Evolutionary conservation across 345 rosid species (phyloP), one percentile per base, ranked within the genome.

Genomic region (Eucalyptus globulus): DNA sequence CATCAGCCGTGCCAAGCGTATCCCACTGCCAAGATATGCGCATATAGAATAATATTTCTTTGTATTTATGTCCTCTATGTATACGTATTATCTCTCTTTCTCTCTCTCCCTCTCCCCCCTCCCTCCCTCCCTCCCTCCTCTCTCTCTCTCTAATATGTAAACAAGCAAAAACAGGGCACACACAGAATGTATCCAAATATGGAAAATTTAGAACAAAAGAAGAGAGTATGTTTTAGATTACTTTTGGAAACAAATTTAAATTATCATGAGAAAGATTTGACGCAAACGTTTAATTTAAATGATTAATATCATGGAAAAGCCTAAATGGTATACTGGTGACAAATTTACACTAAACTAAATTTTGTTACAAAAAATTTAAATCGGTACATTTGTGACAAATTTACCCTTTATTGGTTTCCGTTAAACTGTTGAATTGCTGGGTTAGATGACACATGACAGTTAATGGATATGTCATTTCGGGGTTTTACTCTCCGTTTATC

Each of bases 331-430:
- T 53, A 53, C 2, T 1, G 1, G 0, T 53, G 58, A 53, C 11
- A 53, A 53, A 53, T 53, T 53, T 53, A 53, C 26, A 53, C 58
- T 19, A 53, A 53, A 53, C 26, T 53, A 53, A 21, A 53, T 53
- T 53, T 53, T 10, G 10, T 21, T 53, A 53, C 11, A 53, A 21
- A 53, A 53, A 53, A 53, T 0, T 53, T 21, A 53, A 53, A 2
- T 0, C 1, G 2, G 1, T 53, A 53, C 2, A 53, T 53, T 53
- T 21, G 0, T 53, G 0, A 53, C 0, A 53, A 19, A 53, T 53
- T 19, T 19, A 17, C 11, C 5, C 0, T 53, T 53, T 53, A 21
- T 53, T 53, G 1, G 24, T 53, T 53, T 53, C 1, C 0, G 1
- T 53, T 53, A 53, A 53, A 21, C 1, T 0, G 0, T 53, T 53